Base-by-base conservation (phyloP, 495 filamentous ascomycete genomes). In the Neurospora cerealis region DNA sequence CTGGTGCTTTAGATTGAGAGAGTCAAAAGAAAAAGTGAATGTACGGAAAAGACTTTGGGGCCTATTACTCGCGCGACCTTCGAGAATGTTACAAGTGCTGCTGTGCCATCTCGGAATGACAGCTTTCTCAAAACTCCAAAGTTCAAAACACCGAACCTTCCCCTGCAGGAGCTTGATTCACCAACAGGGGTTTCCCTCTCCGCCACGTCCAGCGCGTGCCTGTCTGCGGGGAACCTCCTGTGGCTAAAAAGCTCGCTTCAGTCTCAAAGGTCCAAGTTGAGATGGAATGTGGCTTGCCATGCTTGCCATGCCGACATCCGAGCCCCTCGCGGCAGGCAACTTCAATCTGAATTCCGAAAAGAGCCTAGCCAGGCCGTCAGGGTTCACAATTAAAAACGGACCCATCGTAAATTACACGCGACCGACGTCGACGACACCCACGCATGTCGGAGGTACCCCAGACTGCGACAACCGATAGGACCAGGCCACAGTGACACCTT, bases 381-480 rank as follows among this genome's bases (percentile, higher is more conserved):
- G 70, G 38, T 71, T 71, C 70, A 71, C 54, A 66, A 66, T 34
- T 66, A 34, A 66, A 60, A 66, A 66, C 54, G 54, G 54, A 62
- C 28, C 54, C 54, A 34, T 62, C 13, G 54, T 62, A 62, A 62
- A 62, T 62, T 62, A 62, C 54, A 62, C 46, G 46, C 21, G 21
- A 24, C 21, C 54, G 54, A 62, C 24, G 24, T 62, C 24, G 54
- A 62, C 54, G 54, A 62, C 28, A 62, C 46, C 46, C 10, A 54
- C 42, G 19, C 46, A 24, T 28, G 46, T 13, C 46, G 4, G 46
- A 54, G 46, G 9, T 24, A 28, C 46, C 46, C 15, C 15, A 41
- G 40, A 7, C 48, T 60, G 48, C 48, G 48, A 60, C 48, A 60
- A 60, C 24, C 54, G 54, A 60, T 60, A 15, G 48, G 44, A 48